These are phyloP conservation scores for Candida maltosa DNA, from an alignment of 805 yeast genomes.

Conservation along the genomic window DNA sequence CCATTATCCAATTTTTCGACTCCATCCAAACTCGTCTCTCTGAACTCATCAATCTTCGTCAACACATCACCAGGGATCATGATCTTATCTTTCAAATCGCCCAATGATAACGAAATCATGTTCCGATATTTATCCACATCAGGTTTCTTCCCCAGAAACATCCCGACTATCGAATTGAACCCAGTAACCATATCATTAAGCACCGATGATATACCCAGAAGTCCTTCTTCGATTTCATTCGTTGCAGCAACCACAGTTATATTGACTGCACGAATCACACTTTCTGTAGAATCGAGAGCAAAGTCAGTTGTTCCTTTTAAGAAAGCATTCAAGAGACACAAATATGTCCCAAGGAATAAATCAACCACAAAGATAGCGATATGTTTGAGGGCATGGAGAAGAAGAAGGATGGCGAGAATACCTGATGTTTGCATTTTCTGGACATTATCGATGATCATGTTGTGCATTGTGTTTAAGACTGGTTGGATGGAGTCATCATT, in stretches of 20 bases:
- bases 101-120: constrained; percentile 62
- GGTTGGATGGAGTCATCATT: constrained; percentile 7
- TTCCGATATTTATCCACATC: constrained; percentile 35
- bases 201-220: constrained; percentile 55
- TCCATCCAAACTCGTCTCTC: constrained; percentile 51
- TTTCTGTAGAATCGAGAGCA: constrained; percentile 71
- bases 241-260: constrained; percentile 53
- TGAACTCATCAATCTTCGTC: constrained; percentile 48
- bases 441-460: constrained; percentile 36
- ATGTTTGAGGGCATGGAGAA: constrained; percentile 56
- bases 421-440: constrained; percentile 44
- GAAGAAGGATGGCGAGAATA: constrained; percentile 31
- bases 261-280: constrained; percentile 59
- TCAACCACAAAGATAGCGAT: constrained; percentile 65
- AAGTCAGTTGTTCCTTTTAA: constrained; percentile 69
- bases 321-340: constrained; percentile 74
- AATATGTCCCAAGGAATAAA: constrained; percentile 79
- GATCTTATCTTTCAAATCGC: constrained; percentile 47
- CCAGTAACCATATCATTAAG: constrained; percentile 50
- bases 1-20: constrained; percentile 62
- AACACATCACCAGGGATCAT: constrained; percentile 67
- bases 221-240: constrained; percentile 61
- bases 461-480: constrained; percentile 5
- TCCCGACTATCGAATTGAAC: constrained; percentile 10
- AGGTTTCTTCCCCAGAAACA: constrained; percentile 11